Percentiles rank a stretch among this genome's conserved stretches.
Conservation (phyloP, 352 stramenopile species). For the Aphanomyces invadans region DNA sequence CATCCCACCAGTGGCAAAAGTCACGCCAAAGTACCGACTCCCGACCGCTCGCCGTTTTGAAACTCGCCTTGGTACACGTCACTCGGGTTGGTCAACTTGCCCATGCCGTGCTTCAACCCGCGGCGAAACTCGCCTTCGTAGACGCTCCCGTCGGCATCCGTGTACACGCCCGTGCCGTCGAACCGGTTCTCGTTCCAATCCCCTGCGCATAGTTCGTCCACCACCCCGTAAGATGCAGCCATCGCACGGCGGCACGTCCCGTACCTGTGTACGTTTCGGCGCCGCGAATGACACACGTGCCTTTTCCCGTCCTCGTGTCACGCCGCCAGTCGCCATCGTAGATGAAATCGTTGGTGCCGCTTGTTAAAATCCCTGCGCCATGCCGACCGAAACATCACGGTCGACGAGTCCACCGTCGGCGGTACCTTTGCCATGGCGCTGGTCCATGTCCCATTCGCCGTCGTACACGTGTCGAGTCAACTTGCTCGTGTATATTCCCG, state of each 20-base stretch:
- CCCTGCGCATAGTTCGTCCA: not conserved
- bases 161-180: slow-evolving; percentile 68
- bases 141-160: slow-evolving; percentile 66
- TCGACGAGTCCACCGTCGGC: too few species aligned
- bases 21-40: slow-evolving; percentile 1
- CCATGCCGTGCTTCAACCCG: slow-evolving; percentile 63
- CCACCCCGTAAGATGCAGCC: too few species aligned
- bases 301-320: slow-evolving; percentile 51
- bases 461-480: slow-evolving; percentile 62
- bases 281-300: slow-evolving; percentile 66
- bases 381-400: too few species aligned
- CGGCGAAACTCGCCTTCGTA: slow-evolving; percentile 75
- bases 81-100: not conserved
- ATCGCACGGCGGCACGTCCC: too few species aligned
- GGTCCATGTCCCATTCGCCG: slow-evolving; percentile 51
- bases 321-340: slow-evolving; percentile 68
- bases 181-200: slow-evolving; percentile 68
- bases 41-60: not conserved
- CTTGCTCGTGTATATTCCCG: slow-evolving; percentile 48
- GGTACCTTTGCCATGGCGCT: slow-evolving; percentile 45
- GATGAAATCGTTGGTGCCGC: slow-evolving; percentile 67
- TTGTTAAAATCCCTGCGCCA: slow-evolving; percentile 44
- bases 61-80: slow-evolving; percentile 19
- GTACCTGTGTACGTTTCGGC: slow-evolving; percentile 66
- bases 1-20: too few species aligned